Conservation (phyloP, 345 rosid genomes). For the Eutrema japonicum region DNA sequence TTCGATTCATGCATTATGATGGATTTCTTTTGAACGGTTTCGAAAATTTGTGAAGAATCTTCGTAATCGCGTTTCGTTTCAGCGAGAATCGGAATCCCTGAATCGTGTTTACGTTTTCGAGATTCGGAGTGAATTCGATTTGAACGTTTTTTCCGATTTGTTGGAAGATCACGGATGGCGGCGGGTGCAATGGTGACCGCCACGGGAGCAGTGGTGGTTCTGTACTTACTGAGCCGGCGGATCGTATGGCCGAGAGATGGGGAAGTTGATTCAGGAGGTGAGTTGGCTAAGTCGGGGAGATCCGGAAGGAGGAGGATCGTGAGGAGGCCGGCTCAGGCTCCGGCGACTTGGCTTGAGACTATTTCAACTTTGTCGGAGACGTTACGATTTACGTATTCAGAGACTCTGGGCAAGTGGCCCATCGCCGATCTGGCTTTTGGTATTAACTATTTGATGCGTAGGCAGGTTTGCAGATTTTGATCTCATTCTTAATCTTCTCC, state of each 20-base stretch:
- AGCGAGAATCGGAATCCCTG: not conserved
- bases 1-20: slow-evolving; percentile 8
- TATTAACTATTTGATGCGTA: slow-evolving; percentile 84
- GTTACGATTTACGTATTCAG: slow-evolving; percentile 85
- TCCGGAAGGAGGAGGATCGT: slow-evolving; percentile 67
- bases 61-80: slow-evolving; percentile 1
- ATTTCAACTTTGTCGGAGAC: slow-evolving; percentile 86
- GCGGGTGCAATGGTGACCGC: slow-evolving; percentile 89
- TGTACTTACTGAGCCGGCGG: slow-evolving; percentile 63
- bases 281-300: slow-evolving; percentile 64
- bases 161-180: slow-evolving; percentile 56
- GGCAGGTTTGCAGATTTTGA: slow-evolving; percentile 61
- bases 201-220: slow-evolving; percentile 77
- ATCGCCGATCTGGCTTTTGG: slow-evolving; percentile 96
- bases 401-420: slow-evolving; percentile 99
- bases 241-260: slow-evolving; percentile 50
- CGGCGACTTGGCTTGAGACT: slow-evolving; percentile 94
- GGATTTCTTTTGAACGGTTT: not conserved
- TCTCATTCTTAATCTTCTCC: slow-evolving; percentile 9
- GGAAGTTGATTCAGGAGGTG: slow-evolving; percentile 51
- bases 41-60: slow-evolving; percentile 5
- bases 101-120: slow-evolving; percentile 23
- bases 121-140: slow-evolving; percentile 29
- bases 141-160: not conserved
- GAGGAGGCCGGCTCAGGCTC: slow-evolving; percentile 88